A percentile compares a stretch with the other conserved stretches of the same genome.
Evolutionary conservation across 768 basidiomycete genomes (phyloP).

Genomic region (Trametes maxima): DNA sequence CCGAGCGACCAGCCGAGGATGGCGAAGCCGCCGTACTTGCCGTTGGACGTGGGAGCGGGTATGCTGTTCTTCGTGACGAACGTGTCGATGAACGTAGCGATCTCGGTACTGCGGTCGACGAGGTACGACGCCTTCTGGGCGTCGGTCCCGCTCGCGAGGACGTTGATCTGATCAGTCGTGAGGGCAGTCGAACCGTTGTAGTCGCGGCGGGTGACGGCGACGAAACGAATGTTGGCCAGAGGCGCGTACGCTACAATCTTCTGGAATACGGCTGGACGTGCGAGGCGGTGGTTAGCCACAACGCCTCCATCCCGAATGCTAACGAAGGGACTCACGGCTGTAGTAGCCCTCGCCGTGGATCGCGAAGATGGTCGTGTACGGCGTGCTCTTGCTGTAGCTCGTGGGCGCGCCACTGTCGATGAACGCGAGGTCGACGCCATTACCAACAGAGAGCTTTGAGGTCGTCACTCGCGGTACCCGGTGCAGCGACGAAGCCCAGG

Average conservation of each 20-base stretch:
- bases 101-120: slow-evolving; percentile 29
- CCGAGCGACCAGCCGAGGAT: slow-evolving; percentile 7
- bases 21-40: slow-evolving; percentile 9
- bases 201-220: slow-evolving; percentile 29
- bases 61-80: slow-evolving; percentile 1
- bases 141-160: neutral
- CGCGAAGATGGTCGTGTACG: neutral
- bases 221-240: slow-evolving; percentile 14
- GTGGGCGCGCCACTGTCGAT: neutral
- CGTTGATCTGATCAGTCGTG: slow-evolving; percentile 8
- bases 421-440: neutral
- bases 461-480: neutral
- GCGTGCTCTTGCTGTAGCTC: neutral
- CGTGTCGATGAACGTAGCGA: slow-evolving; percentile 1
- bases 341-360: neutral
- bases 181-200: slow-evolving; percentile 25
- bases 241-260: neutral
- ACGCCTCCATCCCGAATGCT: neutral
- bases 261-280: neutral
- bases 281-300: too few species aligned
- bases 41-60: neutral
- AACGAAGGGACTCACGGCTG: neutral
- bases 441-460: neutral
- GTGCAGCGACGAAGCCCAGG: too few species aligned
- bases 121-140: slow-evolving; percentile 31